A percentile compares a stretch with the other conserved stretches of the same genome.
Evolutionary conservation across 208 protist species (phyloP).

Genomic region (Leishmania aethiopica): DNA sequence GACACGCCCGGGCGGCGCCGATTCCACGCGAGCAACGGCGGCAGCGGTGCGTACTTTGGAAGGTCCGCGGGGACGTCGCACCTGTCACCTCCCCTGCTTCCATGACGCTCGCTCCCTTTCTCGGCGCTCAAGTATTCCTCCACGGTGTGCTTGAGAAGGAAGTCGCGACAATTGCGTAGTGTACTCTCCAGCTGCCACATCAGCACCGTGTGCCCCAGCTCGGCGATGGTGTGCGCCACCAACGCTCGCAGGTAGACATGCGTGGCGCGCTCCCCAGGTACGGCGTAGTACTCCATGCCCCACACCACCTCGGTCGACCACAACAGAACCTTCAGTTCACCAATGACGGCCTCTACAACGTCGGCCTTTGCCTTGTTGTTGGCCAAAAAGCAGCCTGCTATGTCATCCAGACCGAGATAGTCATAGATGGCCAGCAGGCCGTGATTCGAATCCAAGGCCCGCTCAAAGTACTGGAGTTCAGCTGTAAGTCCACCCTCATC

Average conservation of each 20-base stretch:
- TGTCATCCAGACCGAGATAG: conserved; percentile 64
- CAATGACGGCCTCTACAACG: conserved; percentile 83
- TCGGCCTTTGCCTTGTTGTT: conserved; percentile 87
- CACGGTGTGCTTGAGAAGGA: conserved; percentile 18
- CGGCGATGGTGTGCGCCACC: conserved; percentile 68
- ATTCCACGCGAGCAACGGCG: conserved; percentile 35
- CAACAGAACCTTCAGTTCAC: conserved; percentile 77
- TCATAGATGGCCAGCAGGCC: conserved; percentile 86
- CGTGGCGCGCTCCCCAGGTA: conserved; percentile 23
- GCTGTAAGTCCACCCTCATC: conserved; percentile 44
- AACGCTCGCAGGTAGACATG: conserved; percentile 53
- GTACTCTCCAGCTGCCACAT: conserved; percentile 76
- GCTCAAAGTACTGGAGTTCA: conserved; percentile 47
- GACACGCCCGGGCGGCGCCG: background rate
- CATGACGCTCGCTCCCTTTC: background rate
- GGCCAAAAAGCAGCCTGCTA: conserved; percentile 52
- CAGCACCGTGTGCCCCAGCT: conserved; percentile 79
- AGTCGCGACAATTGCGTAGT: conserved; percentile 33
- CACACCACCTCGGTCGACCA: conserved; percentile 56
- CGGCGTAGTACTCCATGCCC: conserved; percentile 33
- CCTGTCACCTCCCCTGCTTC: background rate
- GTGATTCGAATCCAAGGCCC: conserved; percentile 74
- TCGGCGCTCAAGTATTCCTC: conserved; percentile 3
- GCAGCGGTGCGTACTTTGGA: conserved; percentile 38
- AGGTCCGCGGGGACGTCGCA: conserved; percentile 26